These are phyloP conservation scores for Rubia balearica DNA, from an alignment of 305 asterid genomes.

Conservation along the genomic window DNA sequence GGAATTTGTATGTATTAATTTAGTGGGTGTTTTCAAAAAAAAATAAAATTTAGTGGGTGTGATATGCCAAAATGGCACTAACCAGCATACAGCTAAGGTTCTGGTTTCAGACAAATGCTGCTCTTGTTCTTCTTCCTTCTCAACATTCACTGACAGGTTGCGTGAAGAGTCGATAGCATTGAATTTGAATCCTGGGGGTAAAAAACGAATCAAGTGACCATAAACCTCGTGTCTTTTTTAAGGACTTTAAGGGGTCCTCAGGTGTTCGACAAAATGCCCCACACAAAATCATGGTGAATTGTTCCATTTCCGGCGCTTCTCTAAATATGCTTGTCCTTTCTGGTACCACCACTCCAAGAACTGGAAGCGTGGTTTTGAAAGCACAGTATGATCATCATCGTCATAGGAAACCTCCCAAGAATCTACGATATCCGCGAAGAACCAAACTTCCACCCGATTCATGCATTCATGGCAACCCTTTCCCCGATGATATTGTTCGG, in stretches of 20 bases:
- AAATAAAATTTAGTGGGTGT: no score
- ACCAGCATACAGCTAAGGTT: no score
- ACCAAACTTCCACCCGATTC: slow-evolving; percentile 51
- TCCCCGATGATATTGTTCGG: background rate
- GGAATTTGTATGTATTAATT: no score
- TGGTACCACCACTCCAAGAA: slow-evolving; percentile 11
- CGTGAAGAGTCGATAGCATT: background rate
- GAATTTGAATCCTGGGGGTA: background rate
- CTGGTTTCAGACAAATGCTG: no score
- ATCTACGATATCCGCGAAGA: slow-evolving; percentile 52
- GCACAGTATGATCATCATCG: slow-evolving; percentile 23
- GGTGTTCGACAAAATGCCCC: slow-evolving; percentile 45
- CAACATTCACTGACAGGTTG: background rate
- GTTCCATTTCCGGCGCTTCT: slow-evolving; percentile 5
- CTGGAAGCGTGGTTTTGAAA: slow-evolving; percentile 27
- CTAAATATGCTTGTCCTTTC: background rate
- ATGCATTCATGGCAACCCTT: slow-evolving; percentile 10
- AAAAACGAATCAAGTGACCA: background rate
- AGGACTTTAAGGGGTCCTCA: slow-evolving; percentile 6
- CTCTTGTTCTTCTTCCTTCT: background rate
- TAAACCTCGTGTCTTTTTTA: background rate
- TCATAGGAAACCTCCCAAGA: slow-evolving; percentile 47
- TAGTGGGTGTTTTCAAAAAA: no score
- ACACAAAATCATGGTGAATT: slow-evolving; percentile 17
- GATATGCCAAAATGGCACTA: no score